These are phyloP conservation scores for Ceratocystis eucalypticola DNA, from an alignment of 2,329 filamentous ascomycete species.

Conservation along the genomic window DNA sequence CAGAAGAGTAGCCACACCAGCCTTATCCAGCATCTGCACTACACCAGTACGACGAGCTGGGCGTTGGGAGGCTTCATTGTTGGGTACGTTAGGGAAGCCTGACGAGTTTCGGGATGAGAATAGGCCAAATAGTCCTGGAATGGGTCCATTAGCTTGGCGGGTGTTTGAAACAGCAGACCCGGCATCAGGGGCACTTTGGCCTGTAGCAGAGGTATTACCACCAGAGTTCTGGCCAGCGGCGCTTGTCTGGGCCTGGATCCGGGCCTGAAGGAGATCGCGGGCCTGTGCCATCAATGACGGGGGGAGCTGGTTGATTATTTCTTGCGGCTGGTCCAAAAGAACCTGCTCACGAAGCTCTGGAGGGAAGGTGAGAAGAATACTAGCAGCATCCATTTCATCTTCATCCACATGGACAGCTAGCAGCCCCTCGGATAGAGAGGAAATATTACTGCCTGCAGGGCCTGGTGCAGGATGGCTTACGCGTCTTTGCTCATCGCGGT, in stretches of 20 bases:
- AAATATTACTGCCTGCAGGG: constrained; percentile 20
- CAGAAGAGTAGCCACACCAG: constrained; percentile 86
- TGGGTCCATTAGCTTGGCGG: neutral
- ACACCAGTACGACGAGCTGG: constrained; percentile 51
- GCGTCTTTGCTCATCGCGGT: constrained; percentile 68
- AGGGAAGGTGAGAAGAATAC: constrained; percentile 81
- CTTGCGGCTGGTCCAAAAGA: constrained; percentile 81
- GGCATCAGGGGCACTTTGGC: neutral
- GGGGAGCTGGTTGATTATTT: constrained; percentile 69
- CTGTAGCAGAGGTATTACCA: neutral
- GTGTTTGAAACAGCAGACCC: neutral
- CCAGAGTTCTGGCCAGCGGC: neutral
- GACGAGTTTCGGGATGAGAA: neutral
- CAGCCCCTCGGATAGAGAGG: neutral
- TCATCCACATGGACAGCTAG: constrained; percentile 8
- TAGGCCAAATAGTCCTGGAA: neutral
- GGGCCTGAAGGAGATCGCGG: constrained; percentile 43
- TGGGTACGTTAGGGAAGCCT: neutral
- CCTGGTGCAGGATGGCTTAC: constrained; percentile 38
- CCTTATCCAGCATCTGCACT: constrained; percentile 93
- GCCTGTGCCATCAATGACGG: constrained; percentile 79
- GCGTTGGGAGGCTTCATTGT: neutral
- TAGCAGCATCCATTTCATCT: constrained; percentile 79
- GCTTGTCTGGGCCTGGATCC: neutral
- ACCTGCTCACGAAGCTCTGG: constrained; percentile 74